Evolutionary conservation across 345 rosid genomes (phyloP).

Genomic region (Sonneratia alba): DNA sequence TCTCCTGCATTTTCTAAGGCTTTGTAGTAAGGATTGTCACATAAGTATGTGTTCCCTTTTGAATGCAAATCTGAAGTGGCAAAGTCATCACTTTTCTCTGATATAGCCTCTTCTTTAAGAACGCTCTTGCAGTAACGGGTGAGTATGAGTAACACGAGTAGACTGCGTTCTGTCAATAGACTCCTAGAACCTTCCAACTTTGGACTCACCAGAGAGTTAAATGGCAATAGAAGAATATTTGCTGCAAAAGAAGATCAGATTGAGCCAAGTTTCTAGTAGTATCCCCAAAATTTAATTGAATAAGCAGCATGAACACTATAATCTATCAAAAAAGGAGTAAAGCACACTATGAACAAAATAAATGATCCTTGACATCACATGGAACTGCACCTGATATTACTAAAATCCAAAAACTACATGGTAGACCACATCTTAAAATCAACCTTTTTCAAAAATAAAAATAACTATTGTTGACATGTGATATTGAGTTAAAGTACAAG

Average conservation of each 20-base stretch:
- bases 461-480: background rate
- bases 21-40: slow-evolving; percentile 72
- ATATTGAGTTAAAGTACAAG: background rate
- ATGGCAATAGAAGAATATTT: slow-evolving; percentile 64
- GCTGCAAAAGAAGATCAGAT: slow-evolving; percentile 47
- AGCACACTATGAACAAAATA: background rate
- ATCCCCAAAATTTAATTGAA: background rate
- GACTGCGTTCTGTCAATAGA: slow-evolving; percentile 71
- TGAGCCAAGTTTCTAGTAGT: background rate
- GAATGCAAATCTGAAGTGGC: slow-evolving; percentile 51
- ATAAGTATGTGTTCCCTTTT: slow-evolving; percentile 36
- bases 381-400: background rate
- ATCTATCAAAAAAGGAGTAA: background rate
- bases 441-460: background rate
- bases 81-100: slow-evolving; percentile 58
- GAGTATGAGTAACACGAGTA: slow-evolving; percentile 77
- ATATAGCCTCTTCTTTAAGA: slow-evolving; percentile 41
- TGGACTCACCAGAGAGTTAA: slow-evolving; percentile 68
- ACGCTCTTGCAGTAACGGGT: slow-evolving; percentile 63
- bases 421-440: background rate
- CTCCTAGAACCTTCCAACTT: slow-evolving; percentile 51
- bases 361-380: background rate
- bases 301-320: too few species aligned
- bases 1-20: slow-evolving; percentile 84
- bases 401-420: background rate